These are phyloP conservation scores for Gloeophyllum trabeum DNA, from an alignment of 768 basidiomycete genomes.

Conservation along the genomic window DNA sequence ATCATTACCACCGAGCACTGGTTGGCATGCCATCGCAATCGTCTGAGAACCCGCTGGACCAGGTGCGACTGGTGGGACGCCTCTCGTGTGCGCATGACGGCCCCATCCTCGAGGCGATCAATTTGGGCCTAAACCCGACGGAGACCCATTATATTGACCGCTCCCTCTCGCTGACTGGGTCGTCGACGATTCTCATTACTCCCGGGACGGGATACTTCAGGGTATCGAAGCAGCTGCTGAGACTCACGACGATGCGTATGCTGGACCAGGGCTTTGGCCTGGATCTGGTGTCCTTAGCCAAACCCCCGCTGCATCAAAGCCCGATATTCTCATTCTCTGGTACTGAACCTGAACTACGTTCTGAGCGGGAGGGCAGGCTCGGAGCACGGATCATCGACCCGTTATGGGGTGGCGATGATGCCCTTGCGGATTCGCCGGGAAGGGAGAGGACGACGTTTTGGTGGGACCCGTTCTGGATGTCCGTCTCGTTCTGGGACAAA, in stretches of 20 bases:
- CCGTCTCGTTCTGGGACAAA: constrained; percentile 75
- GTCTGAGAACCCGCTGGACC: constrained; percentile 28
- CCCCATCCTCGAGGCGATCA: constrained; percentile 90
- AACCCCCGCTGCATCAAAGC: constrained; percentile 86
- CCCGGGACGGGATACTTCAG: constrained; percentile 92
- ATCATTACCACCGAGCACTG: constrained; percentile 72
- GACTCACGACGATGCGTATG: constrained; percentile 88
- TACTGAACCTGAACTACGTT: constrained; percentile 35
- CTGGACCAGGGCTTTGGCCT: constrained; percentile 88
- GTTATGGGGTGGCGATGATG: constrained; percentile 64
- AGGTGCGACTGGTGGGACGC: constrained; percentile 64
- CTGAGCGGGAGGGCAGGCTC: constrained; percentile 35
- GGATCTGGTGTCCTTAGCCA: constrained; percentile 81
- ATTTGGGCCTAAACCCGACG: constrained; percentile 83
- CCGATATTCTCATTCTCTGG: constrained; percentile 88
- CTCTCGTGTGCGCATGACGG: constrained; percentile 88
- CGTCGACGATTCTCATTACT: constrained; percentile 75
- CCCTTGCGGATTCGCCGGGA: constrained; percentile 17
- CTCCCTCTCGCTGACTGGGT: constrained; percentile 81
- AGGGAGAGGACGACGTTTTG: constrained; percentile 53
- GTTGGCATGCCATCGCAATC: constrained; percentile 22
- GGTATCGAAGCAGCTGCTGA: constrained; percentile 81
- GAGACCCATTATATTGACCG: constrained; percentile 96
- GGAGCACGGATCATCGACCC: constrained; percentile 48
- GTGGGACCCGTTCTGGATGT: constrained; percentile 89